Evolutionary conservation across 78 protist genomes (phyloP).

Genomic region (Dictyostelium capitatum): DNA sequence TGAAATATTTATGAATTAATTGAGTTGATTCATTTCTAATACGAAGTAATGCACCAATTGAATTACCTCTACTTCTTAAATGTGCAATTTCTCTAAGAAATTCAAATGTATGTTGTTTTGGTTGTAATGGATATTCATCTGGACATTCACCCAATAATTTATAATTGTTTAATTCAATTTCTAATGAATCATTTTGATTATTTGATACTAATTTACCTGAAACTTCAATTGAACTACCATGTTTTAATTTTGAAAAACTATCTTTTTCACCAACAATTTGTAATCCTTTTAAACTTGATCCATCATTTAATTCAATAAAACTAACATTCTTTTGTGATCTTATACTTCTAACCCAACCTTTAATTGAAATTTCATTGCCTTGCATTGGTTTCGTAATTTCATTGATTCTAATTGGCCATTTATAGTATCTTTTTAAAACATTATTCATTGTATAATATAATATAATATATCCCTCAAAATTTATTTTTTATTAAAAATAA

Average conservation of each 20-base stretch:
- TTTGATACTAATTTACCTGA: constrained; percentile 2
- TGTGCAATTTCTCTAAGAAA: constrained; percentile 94
- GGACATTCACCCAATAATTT: constrained; percentile 27
- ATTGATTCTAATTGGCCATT: constrained; percentile 24
- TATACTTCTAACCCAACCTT: constrained; percentile 65
- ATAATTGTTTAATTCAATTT: neutral
- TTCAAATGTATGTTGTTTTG: constrained; percentile 92
- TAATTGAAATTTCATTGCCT: neutral
- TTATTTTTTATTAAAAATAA: too few species aligned
- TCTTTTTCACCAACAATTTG: constrained; percentile 69
- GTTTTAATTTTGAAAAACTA: neutral
- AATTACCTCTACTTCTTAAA: constrained; percentile 88
- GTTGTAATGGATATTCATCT: constrained; percentile 90
- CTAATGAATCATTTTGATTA: neutral
- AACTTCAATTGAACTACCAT: constrained; percentile 58
- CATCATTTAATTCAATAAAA: constrained; percentile 65
- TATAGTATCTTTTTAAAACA: neutral
- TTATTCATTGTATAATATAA: neutral
- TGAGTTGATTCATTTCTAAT: constrained; percentile 81
- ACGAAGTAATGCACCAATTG: constrained; percentile 84
- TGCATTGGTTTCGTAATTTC: neutral
- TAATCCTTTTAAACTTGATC: constrained; percentile 25
- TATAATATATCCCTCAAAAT: too few species aligned
- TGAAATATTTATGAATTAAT: constrained; percentile 85
- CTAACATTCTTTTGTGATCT: constrained; percentile 52